Conservation (phyloP, 1,284 basidiomycete species). For the Abortiporus biennis region DNA sequence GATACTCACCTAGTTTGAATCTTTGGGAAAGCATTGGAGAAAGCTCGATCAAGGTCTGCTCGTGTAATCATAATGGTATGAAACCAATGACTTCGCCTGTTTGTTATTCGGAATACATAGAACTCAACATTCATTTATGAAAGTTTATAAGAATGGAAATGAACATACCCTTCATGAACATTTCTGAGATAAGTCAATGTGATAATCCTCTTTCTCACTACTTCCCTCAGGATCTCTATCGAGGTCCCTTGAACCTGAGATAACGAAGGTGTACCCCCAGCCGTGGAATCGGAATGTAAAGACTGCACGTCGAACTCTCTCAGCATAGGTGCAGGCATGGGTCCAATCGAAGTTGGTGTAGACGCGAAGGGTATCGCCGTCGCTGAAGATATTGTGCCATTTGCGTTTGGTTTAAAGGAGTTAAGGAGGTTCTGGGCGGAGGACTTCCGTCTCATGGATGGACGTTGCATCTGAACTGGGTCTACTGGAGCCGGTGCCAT, state of each 20-base stretch:
- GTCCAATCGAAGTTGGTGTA: slow-evolving; percentile 28
- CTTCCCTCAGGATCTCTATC: slow-evolving; percentile 68
- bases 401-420: slow-evolving; percentile 49
- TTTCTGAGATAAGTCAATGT: slow-evolving; percentile 80
- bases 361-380: slow-evolving; percentile 19
- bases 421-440: slow-evolving; percentile 77
- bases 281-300: slow-evolving; percentile 23
- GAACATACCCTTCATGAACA: slow-evolving; percentile 74
- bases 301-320: slow-evolving; percentile 69
- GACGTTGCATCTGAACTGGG: slow-evolving; percentile 33
- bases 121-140: not conserved
- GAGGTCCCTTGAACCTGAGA: slow-evolving; percentile 50
- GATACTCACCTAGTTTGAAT: no score
- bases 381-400: slow-evolving; percentile 14
- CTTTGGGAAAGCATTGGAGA: slow-evolving; percentile 70
- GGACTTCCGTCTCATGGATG: slow-evolving; percentile 74
- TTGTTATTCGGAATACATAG: no score
- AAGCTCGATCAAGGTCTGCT: slow-evolving; percentile 65
- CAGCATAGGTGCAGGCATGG: slow-evolving; percentile 31
- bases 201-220: slow-evolving; percentile 78
- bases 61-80: slow-evolving; percentile 78
- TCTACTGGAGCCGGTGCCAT: slow-evolving; percentile 18
- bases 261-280: slow-evolving; percentile 6
- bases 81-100: slow-evolving; percentile 79
- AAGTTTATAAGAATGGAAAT: not conserved